Conservation (phyloP, 208 protist genomes). For the Novymonas esmeraldas region DNA sequence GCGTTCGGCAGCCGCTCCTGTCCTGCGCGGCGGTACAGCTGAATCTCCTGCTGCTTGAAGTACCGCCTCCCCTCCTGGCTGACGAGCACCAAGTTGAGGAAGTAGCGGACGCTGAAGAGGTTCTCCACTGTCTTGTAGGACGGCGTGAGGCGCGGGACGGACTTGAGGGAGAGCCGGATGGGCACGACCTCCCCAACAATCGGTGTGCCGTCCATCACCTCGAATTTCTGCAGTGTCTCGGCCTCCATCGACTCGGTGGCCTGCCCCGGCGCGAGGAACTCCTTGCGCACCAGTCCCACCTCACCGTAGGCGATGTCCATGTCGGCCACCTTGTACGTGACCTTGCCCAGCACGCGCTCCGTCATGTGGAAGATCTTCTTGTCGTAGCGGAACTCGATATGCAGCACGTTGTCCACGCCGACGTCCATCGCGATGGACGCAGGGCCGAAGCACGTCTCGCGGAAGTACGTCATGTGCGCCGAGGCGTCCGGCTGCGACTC, state of each 20-base stretch:
- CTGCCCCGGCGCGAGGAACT: constrained; percentile 36
- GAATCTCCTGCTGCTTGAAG: constrained; percentile 92
- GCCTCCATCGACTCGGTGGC: constrained; percentile 49
- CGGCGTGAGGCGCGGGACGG: constrained; percentile 82
- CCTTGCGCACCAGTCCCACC: constrained; percentile 78
- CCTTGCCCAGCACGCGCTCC: constrained; percentile 79
- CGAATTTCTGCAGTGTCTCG: constrained; percentile 89
- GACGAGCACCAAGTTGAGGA: constrained; percentile 85
- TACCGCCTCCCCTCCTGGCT: constrained; percentile 81
- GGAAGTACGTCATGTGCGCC: constrained; percentile 66
- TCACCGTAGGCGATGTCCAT: constrained; percentile 82
- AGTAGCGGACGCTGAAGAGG: constrained; percentile 85
- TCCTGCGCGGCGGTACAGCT: constrained; percentile 67
- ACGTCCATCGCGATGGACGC: constrained; percentile 84
- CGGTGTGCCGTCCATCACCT: constrained; percentile 92
- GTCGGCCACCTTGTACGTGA: constrained; percentile 79
- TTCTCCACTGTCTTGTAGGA: constrained; percentile 72
- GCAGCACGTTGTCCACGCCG: constrained; percentile 82
- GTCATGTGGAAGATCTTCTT: constrained; percentile 79
- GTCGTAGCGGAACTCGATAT: constrained; percentile 93
- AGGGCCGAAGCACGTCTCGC: constrained; percentile 71
- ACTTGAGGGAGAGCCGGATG: constrained; percentile 83
- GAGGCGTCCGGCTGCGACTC: constrained; percentile 56
- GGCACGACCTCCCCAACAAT: constrained; percentile 92
- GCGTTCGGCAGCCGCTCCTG: constrained; percentile 43